These are phyloP conservation scores for Metschnikowia cerradonensis DNA, from an alignment of 805 yeast species.

Conservation along the genomic window DNA sequence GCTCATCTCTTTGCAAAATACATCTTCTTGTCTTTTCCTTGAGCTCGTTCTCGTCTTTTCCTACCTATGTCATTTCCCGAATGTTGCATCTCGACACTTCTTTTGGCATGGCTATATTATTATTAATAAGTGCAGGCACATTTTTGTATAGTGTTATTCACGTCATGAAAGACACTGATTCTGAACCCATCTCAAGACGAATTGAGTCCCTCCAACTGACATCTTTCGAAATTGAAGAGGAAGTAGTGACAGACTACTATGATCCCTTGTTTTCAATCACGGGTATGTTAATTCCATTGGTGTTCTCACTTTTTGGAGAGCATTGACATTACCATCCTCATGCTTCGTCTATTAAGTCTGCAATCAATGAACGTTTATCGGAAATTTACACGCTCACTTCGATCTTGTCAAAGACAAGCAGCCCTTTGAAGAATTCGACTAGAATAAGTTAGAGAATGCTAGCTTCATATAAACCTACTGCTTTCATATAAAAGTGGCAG, in stretches of 20 bases:
- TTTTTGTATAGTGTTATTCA: slow-evolving; percentile 69
- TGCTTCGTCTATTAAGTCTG: background rate
- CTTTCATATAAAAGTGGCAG: no score
- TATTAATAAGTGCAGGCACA: slow-evolving; percentile 68
- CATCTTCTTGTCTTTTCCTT: slow-evolving; percentile 52
- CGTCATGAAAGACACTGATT: slow-evolving; percentile 41
- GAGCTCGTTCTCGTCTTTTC: slow-evolving; percentile 58
- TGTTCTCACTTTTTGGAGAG: slow-evolving; percentile 13
- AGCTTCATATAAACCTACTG: no score
- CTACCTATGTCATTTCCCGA: slow-evolving; percentile 42
- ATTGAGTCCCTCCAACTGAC: slow-evolving; percentile 10
- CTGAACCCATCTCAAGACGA: slow-evolving; percentile 1
- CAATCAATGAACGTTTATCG: background rate
- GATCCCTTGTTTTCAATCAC: slow-evolving; percentile 7
- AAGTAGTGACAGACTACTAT: background rate
- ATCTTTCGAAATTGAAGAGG: slow-evolving; percentile 4
- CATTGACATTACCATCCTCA: background rate
- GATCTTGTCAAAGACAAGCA: background rate
- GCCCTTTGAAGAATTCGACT: background rate
- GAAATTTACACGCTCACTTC: background rate
- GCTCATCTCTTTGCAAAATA: slow-evolving; percentile 30
- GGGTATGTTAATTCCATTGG: slow-evolving; percentile 13
- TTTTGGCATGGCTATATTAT: slow-evolving; percentile 49
- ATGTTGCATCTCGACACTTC: slow-evolving; percentile 26
- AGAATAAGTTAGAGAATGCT: background rate